Conservation (phyloP, 73 alveolate species). For the Breviolum minutum region DNA sequence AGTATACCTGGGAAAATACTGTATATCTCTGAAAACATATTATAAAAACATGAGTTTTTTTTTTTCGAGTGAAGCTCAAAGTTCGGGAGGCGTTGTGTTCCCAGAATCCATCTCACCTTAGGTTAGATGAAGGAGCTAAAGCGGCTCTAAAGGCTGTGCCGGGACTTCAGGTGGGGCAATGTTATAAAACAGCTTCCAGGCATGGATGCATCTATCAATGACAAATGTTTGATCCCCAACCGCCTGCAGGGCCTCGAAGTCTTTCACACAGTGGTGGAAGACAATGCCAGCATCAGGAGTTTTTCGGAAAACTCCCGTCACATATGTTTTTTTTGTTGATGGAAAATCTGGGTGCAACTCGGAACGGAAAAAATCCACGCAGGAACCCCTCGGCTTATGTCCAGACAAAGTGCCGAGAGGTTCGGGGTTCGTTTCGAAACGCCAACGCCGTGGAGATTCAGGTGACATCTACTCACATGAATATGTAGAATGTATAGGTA, state of each 20-base stretch:
- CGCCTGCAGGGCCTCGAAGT: slow-evolving; percentile 3
- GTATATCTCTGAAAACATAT: background rate
- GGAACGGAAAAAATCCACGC: too few relatives aligned
- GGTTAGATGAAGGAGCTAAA: slow-evolving; percentile 13
- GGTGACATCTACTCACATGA: too few relatives aligned
- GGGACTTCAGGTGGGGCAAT: background rate
- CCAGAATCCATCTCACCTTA: background rate
- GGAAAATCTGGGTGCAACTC: background rate
- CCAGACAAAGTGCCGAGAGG: slow-evolving; percentile 51
- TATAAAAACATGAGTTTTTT: background rate
- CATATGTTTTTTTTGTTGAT: background rate
- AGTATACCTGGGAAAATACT: too few relatives aligned
- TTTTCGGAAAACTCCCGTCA: background rate
- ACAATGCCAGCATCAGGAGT: background rate
- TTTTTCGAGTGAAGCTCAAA: background rate
- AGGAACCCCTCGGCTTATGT: slow-evolving; percentile 73
- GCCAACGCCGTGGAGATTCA: too few relatives aligned
- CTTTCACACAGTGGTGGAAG: slow-evolving; percentile 18
- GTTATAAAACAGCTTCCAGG: background rate
- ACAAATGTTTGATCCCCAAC: background rate
- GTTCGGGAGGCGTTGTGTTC: background rate
- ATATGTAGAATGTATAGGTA: too few relatives aligned
- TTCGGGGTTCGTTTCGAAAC: background rate
- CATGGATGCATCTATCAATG: background rate
- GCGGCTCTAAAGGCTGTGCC: slow-evolving; percentile 36